Percentiles rank a stretch among this genome's conserved stretches.
phyloP scores from a whole-genome alignment of 108 stramenopile species.

The Nitzschia palea region DNA sequence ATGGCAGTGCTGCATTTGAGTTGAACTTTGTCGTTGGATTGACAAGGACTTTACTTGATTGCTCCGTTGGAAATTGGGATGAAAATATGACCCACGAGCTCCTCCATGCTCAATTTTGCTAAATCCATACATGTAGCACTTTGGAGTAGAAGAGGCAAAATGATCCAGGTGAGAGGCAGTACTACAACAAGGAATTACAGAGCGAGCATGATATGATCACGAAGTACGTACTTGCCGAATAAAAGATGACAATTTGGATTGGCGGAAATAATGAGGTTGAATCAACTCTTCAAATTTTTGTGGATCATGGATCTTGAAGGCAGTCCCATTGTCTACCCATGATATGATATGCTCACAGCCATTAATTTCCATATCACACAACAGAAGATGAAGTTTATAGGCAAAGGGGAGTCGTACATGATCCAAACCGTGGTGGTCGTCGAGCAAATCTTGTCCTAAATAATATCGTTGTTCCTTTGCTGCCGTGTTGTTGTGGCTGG shows the following conservation, averaged over 20 bases:
- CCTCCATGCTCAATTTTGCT: not conserved
- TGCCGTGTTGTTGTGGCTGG: too few species aligned
- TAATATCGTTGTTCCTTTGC: too few species aligned
- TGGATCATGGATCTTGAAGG: conserved; percentile 23
- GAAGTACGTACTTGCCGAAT: conserved; percentile 75
- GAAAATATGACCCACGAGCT: not conserved
- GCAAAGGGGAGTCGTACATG: conserved; percentile 4
- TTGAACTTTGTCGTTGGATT: too few species aligned
- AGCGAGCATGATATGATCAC: too few species aligned
- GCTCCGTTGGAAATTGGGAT: not conserved
- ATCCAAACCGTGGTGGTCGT: not conserved
- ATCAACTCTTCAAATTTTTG: conserved; percentile 10
- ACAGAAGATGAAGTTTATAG: not conserved
- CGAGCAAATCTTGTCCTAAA: too few species aligned
- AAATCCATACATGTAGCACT: conserved; percentile 2
- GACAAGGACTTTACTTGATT: not conserved
- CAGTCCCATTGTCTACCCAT: conserved; percentile 21
- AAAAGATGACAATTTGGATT: conserved; percentile 76
- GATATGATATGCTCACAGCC: conserved; percentile 5
- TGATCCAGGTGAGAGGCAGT: too few species aligned
- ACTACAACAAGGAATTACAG: too few species aligned
- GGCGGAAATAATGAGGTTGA: conserved; percentile 83
- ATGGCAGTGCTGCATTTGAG: too few species aligned
- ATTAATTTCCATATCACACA: not conserved
- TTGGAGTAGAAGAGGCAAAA: too few species aligned